Evolutionary conservation across 2,329 filamentous ascomycete genomes (phyloP), one percentile per base, ranked within the genome.

Genomic region (Fusarium ramigenum): DNA sequence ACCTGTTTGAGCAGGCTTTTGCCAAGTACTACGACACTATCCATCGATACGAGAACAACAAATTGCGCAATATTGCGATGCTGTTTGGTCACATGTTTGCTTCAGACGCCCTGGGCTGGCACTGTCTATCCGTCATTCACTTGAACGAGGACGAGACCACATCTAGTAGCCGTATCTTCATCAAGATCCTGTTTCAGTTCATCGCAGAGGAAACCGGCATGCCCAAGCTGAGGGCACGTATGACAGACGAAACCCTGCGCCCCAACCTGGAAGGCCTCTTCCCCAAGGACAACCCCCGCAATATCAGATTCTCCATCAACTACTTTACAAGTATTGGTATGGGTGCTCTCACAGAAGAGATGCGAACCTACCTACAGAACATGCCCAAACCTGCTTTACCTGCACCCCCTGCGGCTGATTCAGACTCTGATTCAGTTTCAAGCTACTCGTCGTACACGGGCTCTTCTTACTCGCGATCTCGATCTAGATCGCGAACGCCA

Each of bases 271-370:
- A 92, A 43, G 96, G 96, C 36, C 85, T 99, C 47, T 98, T 99
- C 87, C 96, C 96, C 1, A 92, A 87, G 69, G 95, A 98, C 81
- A 94, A 95, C 78, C 90, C 95, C 30, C 92, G 93, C 79, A 96
- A 98, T 83, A 95, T 95, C 43, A 91, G 96, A 60, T 99, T 99
- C 86, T 94, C 95, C 57, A 97, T 99, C 91, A 99, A 99, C 84
- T 99, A 98, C 87, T 98, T 99, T 82, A 99, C 96, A 15, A 96
- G 95, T 78, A 97, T 99, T 78, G 95, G 95, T 66, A 97, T 99
- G 93, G 96, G 96, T 80, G 91, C 90, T 30, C 88, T 99, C 70
- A 99, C 96, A 4, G 96, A 99, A 80, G 93, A 95, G 75, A 97
- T 98, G 94, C 92, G 96, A 82, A 94, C 97, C 78, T 91, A 92